Percentiles rank a stretch among this genome's conserved stretches.
phyloP scores from a whole-genome alignment of 805 yeast species.

The Saccharomyces cerevisiae region DNA sequence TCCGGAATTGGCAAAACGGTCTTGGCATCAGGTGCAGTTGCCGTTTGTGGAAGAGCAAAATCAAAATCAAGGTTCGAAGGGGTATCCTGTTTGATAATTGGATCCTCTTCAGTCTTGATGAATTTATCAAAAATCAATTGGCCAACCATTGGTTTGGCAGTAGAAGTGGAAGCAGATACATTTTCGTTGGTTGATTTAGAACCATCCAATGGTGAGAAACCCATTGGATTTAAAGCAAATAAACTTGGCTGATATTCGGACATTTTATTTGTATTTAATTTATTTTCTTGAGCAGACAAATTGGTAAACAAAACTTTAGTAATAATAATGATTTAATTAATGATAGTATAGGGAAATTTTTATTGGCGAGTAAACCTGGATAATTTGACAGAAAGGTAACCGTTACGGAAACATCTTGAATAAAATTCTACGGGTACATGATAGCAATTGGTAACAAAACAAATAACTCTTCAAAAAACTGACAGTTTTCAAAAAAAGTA shows the following conservation, averaged over 20 bases:
- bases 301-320: conserved; percentile 1
- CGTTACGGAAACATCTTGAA: conserved; percentile 8
- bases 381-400: conserved; percentile 3
- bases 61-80: conserved; percentile 2
- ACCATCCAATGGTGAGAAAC: conserved; percentile 1
- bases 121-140: conserved; percentile 23
- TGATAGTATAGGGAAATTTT: background rate
- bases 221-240: conserved; percentile 3
- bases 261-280: conserved; percentile 5
- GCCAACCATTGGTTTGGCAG: conserved; percentile 14
- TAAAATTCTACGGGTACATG: background rate
- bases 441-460: conserved; percentile 1
- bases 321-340: conserved; percentile 2
- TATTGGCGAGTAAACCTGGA: conserved; percentile 1
- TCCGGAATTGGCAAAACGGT: conserved; percentile 12
- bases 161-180: background rate
- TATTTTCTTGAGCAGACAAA: background rate
- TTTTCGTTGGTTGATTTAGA: background rate
- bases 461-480: background rate
- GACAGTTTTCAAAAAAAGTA: background rate
- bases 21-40: background rate
- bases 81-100: background rate
- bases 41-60: conserved; percentile 1
- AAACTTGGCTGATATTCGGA: conserved; percentile 12
- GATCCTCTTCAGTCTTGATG: conserved; percentile 12